Evolutionary conservation across 768 basidiomycete species (phyloP), one percentile per base, ranked within the genome.

Genomic region (Podaxis sp.): DNA sequence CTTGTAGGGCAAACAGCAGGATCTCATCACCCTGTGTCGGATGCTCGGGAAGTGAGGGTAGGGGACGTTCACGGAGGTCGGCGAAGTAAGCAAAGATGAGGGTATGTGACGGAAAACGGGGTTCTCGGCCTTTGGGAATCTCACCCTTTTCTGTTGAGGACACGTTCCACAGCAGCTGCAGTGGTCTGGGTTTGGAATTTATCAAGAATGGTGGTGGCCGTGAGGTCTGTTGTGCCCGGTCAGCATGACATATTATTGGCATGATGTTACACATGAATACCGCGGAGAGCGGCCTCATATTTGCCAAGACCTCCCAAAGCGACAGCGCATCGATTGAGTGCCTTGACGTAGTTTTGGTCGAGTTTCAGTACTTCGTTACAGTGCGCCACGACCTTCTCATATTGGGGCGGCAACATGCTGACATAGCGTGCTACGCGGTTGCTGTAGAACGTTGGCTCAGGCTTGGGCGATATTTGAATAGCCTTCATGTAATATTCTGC

Each of bases 371-470:
- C 96, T 24, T 84, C 83, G 70, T 97, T 87, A 72, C 97, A 99
- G 76, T 99, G 96, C 53, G 81, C 79, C 17, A 99, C 84, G 63
- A 93, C 95, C 24, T 83, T 82, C 9, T 95, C 92, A 74, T 88
- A 81, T 68, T 94, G 83, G 58, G 95, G 92, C 2, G 94, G 94
- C 12, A 82, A 77, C 82, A 96, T 87, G 81, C 96, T 95, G 74
- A 96, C 86, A 75, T 96, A 97, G 75, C 93, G 98, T 65, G 97
- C 97, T 44, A 96, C 97, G 57, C 97, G 89, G 76, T 99, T 99
- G 76, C 92, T 93, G 84, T 88, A 98, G 78, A 90, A 99, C 36
- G 98, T 93, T 30, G 97, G 89, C 70, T 96, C 94, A 6, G 88
- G 86, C 72, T 86, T 88, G 7, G 91, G 88, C 3, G 91, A 80